phyloP scores from a whole-genome alignment of 2,329 filamentous ascomycete genomes.

The Cytospora piceicola region DNA sequence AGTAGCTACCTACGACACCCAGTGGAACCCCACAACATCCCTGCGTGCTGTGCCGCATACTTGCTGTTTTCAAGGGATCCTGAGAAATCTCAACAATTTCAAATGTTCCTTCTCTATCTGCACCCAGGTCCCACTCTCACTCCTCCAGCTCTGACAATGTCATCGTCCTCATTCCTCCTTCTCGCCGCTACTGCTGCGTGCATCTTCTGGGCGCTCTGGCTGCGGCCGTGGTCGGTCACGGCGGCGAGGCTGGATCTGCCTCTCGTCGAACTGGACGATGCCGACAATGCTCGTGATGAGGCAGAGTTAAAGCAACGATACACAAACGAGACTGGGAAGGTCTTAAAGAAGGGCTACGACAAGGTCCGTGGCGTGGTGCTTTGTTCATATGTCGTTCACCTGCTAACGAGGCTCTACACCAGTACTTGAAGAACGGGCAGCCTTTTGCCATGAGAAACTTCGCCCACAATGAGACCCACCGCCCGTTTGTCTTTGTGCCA shows the following conservation, averaged over 20 bases:
- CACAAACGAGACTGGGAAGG: constrained; percentile 9
- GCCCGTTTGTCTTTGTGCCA: constrained; percentile 6
- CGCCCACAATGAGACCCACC: constrained; percentile 1
- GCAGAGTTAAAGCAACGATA: constrained; percentile 10
- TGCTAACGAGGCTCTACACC: neutral
- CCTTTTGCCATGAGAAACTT: constrained; percentile 4
- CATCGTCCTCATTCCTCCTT: neutral
- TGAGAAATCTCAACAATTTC: too few species aligned
- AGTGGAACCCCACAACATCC: too few species aligned
- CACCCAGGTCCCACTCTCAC: too few species aligned
- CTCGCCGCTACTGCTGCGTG: constrained; percentile 10
- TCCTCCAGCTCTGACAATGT: neutral
- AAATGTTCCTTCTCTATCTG: too few species aligned
- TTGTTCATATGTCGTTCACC: neutral
- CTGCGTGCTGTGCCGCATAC: too few species aligned
- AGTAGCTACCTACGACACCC: too few species aligned
- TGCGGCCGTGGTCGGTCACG: neutral
- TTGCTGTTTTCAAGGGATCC: too few species aligned
- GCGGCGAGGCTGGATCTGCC: neutral
- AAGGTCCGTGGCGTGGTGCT: neutral
- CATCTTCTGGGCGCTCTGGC: constrained; percentile 8
- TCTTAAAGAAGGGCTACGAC: constrained; percentile 15
- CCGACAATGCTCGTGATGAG: neutral
- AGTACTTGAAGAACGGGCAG: constrained; percentile 9
- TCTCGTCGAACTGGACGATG: constrained; percentile 5